Percentiles rank a stretch among this genome's conserved stretches.
Conservation (phyloP, 164 flowering plant genomes). For the Vitis rupestris region DNA sequence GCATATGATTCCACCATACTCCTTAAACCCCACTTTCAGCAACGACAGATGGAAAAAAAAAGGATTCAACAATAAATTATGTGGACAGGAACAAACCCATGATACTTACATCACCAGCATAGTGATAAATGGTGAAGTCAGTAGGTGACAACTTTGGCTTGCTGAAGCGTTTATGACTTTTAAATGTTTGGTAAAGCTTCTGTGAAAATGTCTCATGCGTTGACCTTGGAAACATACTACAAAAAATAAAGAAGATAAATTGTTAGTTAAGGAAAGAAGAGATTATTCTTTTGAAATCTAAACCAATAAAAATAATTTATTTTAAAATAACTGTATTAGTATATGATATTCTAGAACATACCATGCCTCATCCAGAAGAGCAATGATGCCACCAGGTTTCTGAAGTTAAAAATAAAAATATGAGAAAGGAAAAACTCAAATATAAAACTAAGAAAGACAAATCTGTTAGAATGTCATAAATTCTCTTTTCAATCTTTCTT, state of each 20-base stretch:
- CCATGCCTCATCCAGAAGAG: slow-evolving; percentile 65
- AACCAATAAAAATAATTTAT: background rate
- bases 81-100: no score
- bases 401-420: slow-evolving; percentile 17
- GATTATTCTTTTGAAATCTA: no score
- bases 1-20: no score
- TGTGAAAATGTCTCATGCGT: slow-evolving; percentile 57
- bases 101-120: slow-evolving; percentile 59
- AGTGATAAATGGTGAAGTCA: slow-evolving; percentile 54
- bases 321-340: background rate
- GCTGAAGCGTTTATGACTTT: slow-evolving; percentile 49
- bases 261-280: no score
- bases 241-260: slow-evolving; percentile 8
- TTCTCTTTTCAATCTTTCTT: background rate
- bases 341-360: slow-evolving; percentile 15
- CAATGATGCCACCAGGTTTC: slow-evolving; percentile 66
- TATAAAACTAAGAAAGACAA: background rate
- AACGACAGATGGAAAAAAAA: no score
- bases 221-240: slow-evolving; percentile 64
- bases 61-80: no score
- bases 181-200: slow-evolving; percentile 54
- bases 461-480: background rate
- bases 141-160: slow-evolving; percentile 55
- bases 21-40: no score
- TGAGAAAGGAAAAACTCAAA: slow-evolving; percentile 1